Base-by-base conservation (phyloP, 2,329 filamentous ascomycete genomes). In the Metarhizium album region DNA sequence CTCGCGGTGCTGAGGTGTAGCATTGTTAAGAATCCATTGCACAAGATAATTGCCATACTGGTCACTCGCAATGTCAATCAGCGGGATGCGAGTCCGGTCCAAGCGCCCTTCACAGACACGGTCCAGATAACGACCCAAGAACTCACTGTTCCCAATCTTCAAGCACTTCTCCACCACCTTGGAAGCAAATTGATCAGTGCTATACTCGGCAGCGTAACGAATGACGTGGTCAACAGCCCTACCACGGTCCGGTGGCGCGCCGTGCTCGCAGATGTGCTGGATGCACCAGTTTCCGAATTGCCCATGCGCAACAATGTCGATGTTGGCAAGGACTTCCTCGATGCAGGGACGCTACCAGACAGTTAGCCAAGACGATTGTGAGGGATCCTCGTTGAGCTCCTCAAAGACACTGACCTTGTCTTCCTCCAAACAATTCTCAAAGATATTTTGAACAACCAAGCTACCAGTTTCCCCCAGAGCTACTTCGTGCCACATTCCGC, bases 271-370 rank as follows among this genome's bases (percentile, higher is more conserved):
- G 60, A 98, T 90, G 70, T 98, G 93, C 71, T 98, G 93, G 62
- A 98, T 97, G 72, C 93, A 98, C 93, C 93, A 98, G 67, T 98
- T 98, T 51, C 93, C 93, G 64, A 98, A 98, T 66, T 98, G 93
- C 24, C 93, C 93, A 66, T 96, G 91, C 53, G 93, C 87, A 62
- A 98, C 90, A 55, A 95, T 87, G 69, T 98, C 90, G 60, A 98
- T 95, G 65, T 93, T 96, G 54, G 80, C 81, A 51, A 98, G 80
- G 38, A 98, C 93, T 68, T 98, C 93, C 67, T 95, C 90, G 63
- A 98, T 95, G 64, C 93, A 96, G 45, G 90, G 90, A 53, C 94
- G 90, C 90, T 95, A 58, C n/a, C 55, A 6, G 42, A 16, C 56
- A 18, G 7, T 40, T 40, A 16, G 22, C 20, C 4, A 45, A 27